A percentile compares a stretch with the other conserved stretches of the same genome.
Conservation (phyloP, 306 rosid species). For the Chamaecrista fasciculata region DNA sequence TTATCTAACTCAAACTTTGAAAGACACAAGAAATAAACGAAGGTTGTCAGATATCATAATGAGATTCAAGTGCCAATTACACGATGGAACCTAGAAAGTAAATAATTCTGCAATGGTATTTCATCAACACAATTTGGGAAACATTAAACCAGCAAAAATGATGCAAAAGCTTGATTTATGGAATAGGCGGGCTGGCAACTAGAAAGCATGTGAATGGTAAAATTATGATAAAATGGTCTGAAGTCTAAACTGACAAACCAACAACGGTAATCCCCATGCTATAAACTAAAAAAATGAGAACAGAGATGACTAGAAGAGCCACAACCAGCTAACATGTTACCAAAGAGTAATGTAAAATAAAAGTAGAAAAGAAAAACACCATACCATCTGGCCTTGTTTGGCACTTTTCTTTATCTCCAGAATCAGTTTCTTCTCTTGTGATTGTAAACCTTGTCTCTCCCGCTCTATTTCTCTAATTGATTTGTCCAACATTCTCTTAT, state of each 20-base stretch:
- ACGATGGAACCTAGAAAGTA: neutral
- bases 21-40: neutral
- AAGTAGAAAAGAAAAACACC: conserved; percentile 18
- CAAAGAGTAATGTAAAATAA: neutral
- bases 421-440: conserved; percentile 84
- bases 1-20: neutral
- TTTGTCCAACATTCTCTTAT: conserved; percentile 88
- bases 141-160: neutral
- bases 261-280: neutral
- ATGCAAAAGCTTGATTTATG: neutral
- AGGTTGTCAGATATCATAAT: neutral
- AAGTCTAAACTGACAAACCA: conserved; percentile 6
- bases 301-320: neutral
- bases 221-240: neutral
- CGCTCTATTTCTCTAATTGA: conserved; percentile 88
- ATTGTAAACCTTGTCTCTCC: conserved; percentile 74
- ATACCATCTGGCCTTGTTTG: conserved; percentile 93
- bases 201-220: neutral
- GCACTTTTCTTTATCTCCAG: conserved; percentile 87
- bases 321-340: conserved; percentile 6
- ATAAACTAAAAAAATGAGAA: neutral
- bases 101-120: neutral
- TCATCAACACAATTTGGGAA: neutral
- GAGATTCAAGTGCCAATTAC: neutral
- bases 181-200: neutral